phyloP scores from a whole-genome alignment of 148 eudicot genomes.

The Camellia lanceoleosa region DNA sequence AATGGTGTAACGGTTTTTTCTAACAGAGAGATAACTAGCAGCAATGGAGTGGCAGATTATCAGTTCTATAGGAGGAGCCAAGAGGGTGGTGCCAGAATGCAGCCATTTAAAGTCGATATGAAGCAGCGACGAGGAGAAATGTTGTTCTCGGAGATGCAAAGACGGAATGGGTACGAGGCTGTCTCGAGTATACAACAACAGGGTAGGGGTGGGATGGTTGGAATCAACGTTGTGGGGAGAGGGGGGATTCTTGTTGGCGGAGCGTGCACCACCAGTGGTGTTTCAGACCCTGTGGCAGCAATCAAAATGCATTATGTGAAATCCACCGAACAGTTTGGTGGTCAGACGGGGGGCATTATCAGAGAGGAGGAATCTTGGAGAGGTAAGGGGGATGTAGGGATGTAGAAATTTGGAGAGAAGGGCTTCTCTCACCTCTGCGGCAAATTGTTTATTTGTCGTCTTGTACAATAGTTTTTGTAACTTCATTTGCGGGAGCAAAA shows the following conservation, averaged over 20 bases:
- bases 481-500: slow-evolving; percentile 22
- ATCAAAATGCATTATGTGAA: slow-evolving; percentile 65
- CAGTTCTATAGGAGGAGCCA: slow-evolving; percentile 33
- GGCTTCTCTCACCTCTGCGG: slow-evolving; percentile 17
- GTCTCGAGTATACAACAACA: slow-evolving; percentile 42
- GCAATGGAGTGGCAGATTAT: slow-evolving; percentile 38
- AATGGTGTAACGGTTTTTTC: slow-evolving; percentile 47
- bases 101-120: slow-evolving; percentile 54
- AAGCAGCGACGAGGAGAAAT: slow-evolving; percentile 35
- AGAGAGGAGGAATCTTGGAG: slow-evolving; percentile 54
- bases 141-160: slow-evolving; percentile 32
- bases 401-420: slow-evolving; percentile 45
- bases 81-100: slow-evolving; percentile 31
- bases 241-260: slow-evolving; percentile 39
- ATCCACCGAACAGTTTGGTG: slow-evolving; percentile 40
- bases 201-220: slow-evolving; percentile 30
- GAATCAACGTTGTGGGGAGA: slow-evolving; percentile 47
- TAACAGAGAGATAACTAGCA: slow-evolving; percentile 34
- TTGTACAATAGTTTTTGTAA: slow-evolving; percentile 58
- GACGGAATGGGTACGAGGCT: slow-evolving; percentile 45
- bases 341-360: slow-evolving; percentile 30
- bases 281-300: slow-evolving; percentile 89
- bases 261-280: slow-evolving; percentile 34
- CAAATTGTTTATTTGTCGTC: slow-evolving; percentile 27
- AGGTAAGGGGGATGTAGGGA: slow-evolving; percentile 57